phyloP scores from a whole-genome alignment of 2,329 filamentous ascomycete genomes.

The Tolypocladium paradoxum region DNA sequence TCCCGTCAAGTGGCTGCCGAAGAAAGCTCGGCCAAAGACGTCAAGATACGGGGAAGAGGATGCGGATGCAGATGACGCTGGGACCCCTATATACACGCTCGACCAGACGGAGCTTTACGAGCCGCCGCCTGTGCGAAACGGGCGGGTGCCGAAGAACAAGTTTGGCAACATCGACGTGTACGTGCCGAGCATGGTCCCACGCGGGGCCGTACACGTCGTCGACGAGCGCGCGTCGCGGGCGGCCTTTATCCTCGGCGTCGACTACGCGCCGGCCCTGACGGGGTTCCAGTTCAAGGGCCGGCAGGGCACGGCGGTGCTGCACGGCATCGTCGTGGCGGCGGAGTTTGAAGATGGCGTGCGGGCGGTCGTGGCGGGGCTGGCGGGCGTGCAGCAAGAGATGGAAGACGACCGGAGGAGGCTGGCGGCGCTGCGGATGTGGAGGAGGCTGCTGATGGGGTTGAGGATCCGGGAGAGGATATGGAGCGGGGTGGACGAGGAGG shows the following conservation, averaged over 20 bases:
- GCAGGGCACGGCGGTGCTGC: conserved; percentile 72
- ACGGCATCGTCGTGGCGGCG: conserved; percentile 64
- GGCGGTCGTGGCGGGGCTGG: conserved; percentile 56
- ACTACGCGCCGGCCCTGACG: conserved; percentile 82
- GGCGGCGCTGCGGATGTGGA: conserved; percentile 56
- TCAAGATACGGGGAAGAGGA: conserved; percentile 15
- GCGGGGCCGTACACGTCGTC: conserved; percentile 64
- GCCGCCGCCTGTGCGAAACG: conserved; percentile 64
- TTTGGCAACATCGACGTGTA: conserved; percentile 94
- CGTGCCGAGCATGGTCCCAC: conserved; percentile 82
- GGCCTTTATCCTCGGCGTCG: conserved; percentile 64
- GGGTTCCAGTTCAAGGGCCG: conserved; percentile 83
- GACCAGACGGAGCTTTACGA: conserved; percentile 64
- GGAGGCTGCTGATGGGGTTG: conserved; percentile 64
- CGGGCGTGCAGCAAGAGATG: conserved; percentile 52
- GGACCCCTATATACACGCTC: conserved; percentile 47
- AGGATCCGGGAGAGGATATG: conserved; percentile 67
- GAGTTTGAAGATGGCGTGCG: conserved; percentile 64
- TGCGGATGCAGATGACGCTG: conserved; percentile 21
- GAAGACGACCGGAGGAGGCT: conserved; percentile 63
- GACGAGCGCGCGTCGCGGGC: conserved; percentile 54
- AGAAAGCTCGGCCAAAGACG: conserved; percentile 26
- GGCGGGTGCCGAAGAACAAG: conserved; percentile 75
- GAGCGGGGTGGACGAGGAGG: conserved; percentile 39
- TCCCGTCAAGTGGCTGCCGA: conserved; percentile 63